Conservation (phyloP, 192 early-diverging fungal species). For the Backusella mclennaniae region DNA sequence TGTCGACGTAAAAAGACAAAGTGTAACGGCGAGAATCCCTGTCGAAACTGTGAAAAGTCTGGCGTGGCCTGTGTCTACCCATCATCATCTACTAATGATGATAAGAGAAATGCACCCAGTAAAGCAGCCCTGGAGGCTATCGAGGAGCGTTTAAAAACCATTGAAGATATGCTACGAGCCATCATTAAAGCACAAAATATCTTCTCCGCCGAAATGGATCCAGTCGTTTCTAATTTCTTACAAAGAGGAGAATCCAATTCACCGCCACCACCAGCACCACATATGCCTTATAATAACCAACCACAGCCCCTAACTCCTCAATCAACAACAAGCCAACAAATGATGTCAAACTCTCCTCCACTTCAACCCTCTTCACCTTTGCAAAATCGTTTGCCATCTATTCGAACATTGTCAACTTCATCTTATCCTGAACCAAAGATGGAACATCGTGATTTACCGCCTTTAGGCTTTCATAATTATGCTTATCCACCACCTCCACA, state of each 20-base stretch:
- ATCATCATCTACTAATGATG: conserved; percentile 26
- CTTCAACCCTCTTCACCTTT: conserved; percentile 2
- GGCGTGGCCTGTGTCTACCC: conserved; percentile 32
- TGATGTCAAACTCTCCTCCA: not conserved
- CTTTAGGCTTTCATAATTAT: conserved; percentile 8
- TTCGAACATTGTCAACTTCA: conserved; percentile 14
- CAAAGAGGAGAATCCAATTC: conserved; percentile 6
- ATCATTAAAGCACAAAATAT: conserved; percentile 27
- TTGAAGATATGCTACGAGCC: conserved; percentile 38
- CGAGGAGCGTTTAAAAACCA: conserved; percentile 37
- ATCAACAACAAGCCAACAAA: not conserved
- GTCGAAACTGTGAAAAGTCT: conserved; percentile 34
- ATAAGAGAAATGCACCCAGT: conserved; percentile 33
- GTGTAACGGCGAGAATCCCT: conserved; percentile 37
- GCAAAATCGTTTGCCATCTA: conserved; percentile 26
- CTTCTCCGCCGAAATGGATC: conserved; percentile 19
- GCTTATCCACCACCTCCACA: not conserved
- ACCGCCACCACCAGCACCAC: not conserved
- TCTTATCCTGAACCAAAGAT: conserved; percentile 6
- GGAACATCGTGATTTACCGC: conserved; percentile 14
- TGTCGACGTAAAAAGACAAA: conserved; percentile 42
- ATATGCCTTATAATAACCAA: not conserved
- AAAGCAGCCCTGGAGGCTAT: conserved; percentile 40
- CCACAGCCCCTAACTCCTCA: not conserved
- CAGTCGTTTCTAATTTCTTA: conserved; percentile 18